Evolutionary conservation across 805 yeast genomes (phyloP).

Genomic region (Lipomyces japonicus): DNA sequence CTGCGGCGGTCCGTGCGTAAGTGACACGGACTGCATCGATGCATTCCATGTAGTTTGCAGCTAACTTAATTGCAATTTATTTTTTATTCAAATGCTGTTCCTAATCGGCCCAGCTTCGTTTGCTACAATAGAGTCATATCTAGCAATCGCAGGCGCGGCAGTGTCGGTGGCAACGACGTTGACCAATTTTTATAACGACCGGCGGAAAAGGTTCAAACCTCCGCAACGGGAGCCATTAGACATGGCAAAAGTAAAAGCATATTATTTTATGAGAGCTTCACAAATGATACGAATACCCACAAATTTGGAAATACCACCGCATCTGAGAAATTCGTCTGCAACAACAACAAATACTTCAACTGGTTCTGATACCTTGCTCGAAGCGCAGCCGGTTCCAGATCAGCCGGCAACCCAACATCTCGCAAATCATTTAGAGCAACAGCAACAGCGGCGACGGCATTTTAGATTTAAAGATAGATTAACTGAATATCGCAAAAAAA

Average conservation of each 20-base stretch:
- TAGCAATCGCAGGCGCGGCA: slow-evolving; percentile 10
- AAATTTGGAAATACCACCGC: slow-evolving; percentile 17
- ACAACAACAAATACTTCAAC: neutral
- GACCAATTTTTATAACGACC: slow-evolving; percentile 4
- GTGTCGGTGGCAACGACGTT: slow-evolving; percentile 10
- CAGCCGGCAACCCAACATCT: too few species aligned
- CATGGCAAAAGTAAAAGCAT: slow-evolving; percentile 10
- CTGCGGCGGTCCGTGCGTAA: too few species aligned
- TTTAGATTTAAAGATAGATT: too few species aligned
- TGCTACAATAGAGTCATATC: neutral
- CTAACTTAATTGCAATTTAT: neutral
- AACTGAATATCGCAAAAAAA: too few species aligned
- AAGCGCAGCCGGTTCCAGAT: too few species aligned
- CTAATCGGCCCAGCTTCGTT: neutral
- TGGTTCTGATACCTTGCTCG: too few species aligned
- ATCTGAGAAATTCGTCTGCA: neutral
- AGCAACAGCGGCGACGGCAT: too few species aligned
- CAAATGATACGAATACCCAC: slow-evolving; percentile 17
- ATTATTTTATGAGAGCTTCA: slow-evolving; percentile 11
- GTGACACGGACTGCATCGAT: too few species aligned
- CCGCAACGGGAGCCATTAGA: slow-evolving; percentile 14
- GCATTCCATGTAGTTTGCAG: too few species aligned
- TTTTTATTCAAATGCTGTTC: too few species aligned
- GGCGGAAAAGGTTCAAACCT: slow-evolving; percentile 2
- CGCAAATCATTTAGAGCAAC: too few species aligned